These are phyloP conservation scores for Wickerhamomyces xylosicus DNA, from an alignment of 805 yeast genomes.

Conservation along the genomic window DNA sequence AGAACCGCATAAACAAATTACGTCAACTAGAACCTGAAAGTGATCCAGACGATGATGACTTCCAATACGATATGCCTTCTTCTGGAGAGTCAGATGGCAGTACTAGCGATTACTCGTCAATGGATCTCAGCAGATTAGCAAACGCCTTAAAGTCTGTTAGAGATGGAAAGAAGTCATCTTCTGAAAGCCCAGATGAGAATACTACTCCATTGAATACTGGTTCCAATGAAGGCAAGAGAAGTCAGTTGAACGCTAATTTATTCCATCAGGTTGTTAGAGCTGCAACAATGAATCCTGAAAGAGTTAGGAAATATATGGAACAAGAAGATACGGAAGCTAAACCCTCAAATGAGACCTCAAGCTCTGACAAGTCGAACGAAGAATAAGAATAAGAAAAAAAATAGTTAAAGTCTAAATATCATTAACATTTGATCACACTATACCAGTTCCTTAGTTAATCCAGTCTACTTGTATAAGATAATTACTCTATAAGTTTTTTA, in stretches of 20 bases:
- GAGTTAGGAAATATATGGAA: slow-evolving; percentile 9
- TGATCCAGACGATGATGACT: slow-evolving; percentile 15
- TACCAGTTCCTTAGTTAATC: no score
- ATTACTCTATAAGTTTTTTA: no score
- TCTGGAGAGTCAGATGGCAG: neutral
- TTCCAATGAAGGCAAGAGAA: slow-evolving; percentile 2
- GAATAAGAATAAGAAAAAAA: no score
- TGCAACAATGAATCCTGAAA: slow-evolving; percentile 40
- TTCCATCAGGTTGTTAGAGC: slow-evolving; percentile 65
- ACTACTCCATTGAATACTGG: no score
- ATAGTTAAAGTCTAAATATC: no score
- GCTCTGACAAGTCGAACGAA: no score
- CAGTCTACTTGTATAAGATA: no score
- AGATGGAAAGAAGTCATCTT: slow-evolving; percentile 1
- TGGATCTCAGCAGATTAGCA: slow-evolving; percentile 16
- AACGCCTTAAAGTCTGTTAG: slow-evolving; percentile 8
- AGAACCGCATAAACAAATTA: slow-evolving; percentile 67
- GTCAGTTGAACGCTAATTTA: slow-evolving; percentile 34
- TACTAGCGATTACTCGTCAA: slow-evolving; percentile 3
- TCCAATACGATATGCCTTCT: slow-evolving; percentile 8
- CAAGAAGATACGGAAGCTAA: no score
- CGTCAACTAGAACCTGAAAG: slow-evolving; percentile 47
- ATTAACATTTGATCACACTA: no score
- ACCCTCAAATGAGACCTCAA: no score
- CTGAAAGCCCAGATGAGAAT: neutral